Base-by-base conservation (phyloP, 176 grass and related monocot genomes). In the Stipa capillata region DNA sequence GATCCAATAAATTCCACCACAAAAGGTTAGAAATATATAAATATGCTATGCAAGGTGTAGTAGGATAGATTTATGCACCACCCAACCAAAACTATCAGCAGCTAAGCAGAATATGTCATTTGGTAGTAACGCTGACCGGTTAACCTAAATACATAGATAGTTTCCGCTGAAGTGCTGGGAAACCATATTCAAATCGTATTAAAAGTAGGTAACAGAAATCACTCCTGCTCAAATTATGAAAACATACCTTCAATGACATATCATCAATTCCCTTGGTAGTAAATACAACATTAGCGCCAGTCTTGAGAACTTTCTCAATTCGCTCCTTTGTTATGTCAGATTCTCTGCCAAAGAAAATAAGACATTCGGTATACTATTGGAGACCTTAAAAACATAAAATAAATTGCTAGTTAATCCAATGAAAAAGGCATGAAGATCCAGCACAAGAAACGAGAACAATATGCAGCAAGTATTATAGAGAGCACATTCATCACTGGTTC, bases 201-300 rank as follows among this genome's bases (percentile, higher is more conserved):
- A 23, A 23, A 17, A 49, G 20, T 10, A 71, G 33, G 13, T 56
- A 31, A 34, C 5, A 48, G 11, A 78, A 78, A 51, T 1, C 15
- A 39, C 17, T 69, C 29, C 9, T 61, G n/a, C 45, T 39, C 8
- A 13, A 24, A 59, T 41, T 51, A 47, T 72, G 18, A 36, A 73
- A 65, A 77, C 89, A 83, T 81, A 79, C 93, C 77, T 92, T 96
- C 17, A 96, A 36, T 16, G 93, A 86, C 93, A 92, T 96, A 77
- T 96, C 89, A 87, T 96, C 93, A 64, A 96, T 96, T 90, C 89
- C 92, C 48, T 95, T 97, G 24, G 90, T 93, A 60, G 94, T 93
- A 33, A 97, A 79, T 34, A 97, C 94, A 76, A 91, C 90, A 82
- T 97, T 93, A 63, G 90, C 94, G 23, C 94, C 90, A 80, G 90